Evolutionary conservation across 192 early-diverging fungal genomes (phyloP), one percentile per base, ranked within the genome.

Genomic region (Spizellomyces punctatus): DNA sequence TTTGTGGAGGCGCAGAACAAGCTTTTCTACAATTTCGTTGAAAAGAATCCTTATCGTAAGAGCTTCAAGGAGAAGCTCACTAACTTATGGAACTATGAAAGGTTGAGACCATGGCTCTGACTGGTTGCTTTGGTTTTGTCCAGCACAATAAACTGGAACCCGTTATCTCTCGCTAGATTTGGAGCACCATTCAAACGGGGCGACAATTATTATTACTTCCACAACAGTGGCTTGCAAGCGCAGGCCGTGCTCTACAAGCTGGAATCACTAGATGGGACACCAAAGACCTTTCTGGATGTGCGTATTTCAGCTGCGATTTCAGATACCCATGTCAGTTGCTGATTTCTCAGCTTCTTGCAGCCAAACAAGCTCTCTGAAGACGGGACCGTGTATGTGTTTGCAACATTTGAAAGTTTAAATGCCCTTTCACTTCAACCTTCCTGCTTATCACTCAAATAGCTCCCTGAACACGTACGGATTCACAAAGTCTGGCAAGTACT

Each of bases 1-100:
- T 92, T 90, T 77, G 84, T 90, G 16, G 74, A 88, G n/a, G 83
- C 75, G 10, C 90, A 92, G 68, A 86, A 84, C 72, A 68, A 73
- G 70, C 22, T 90, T 42, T 70, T 82, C 14, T 66, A 63, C 52
- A 74, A 80, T 46, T 84, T 72, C 58, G 58, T 91, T 49, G 58
- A 27, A 9, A 79, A 72, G 46, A 71, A 50, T 58, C 59, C 73
- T 41, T 46, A 69, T 17, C 44, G 77, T 10, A 73, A 68, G 12
- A 65, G 65, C 36, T 75, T 86, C 59, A 71, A 74, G 46, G 42
- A 71, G 10, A 75, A 71, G 56, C 73, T 90, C 36, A 91, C 88
- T 8, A 79, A 81, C 27, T 74, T 86, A 46, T 80, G 60, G 69
- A 78, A 92, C 58, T 90, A 86, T 64, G 87, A 88, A 68, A 67